Percentiles rank a stretch among this genome's conserved stretches.
Conservation (phyloP, 257 asterid genomes). For the Knoxia roxburghii region DNA sequence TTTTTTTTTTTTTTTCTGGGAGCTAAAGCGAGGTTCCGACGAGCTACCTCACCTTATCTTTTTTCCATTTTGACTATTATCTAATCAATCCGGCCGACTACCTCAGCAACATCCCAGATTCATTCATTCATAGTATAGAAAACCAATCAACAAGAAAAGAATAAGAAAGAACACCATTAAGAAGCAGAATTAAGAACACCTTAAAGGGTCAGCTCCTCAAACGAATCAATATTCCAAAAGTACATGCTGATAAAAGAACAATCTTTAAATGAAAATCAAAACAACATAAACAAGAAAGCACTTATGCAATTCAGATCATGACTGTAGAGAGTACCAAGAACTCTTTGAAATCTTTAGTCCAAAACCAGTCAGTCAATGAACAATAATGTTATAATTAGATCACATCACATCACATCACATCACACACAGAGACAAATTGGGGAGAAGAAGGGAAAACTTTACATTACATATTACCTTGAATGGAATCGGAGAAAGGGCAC, state of each 20-base stretch:
- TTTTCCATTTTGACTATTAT: neutral
- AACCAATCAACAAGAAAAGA: neutral
- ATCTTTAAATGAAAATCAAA: neutral
- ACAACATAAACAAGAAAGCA: neutral
- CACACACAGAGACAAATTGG: neutral
- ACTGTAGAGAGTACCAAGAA: neutral
- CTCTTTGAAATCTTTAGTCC: neutral
- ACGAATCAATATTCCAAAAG: neutral
- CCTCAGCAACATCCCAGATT: neutral
- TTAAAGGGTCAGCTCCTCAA: neutral
- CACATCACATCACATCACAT: neutral
- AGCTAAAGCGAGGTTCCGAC: neutral
- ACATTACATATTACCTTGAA: slow-evolving; percentile 2
- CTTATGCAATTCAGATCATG: slow-evolving; percentile 2
- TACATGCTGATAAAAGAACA: neutral
- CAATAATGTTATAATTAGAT: neutral
- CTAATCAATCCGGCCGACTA: neutral
- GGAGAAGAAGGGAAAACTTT: neutral
- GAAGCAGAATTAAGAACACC: neutral
- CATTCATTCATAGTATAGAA: neutral
- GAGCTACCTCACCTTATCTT: neutral
- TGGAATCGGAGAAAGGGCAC: neutral
- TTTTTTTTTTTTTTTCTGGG: too few relatives aligned
- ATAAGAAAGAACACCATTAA: neutral
- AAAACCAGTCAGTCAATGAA: neutral